Evolutionary conservation across 2,329 filamentous ascomycete genomes (phyloP).

Genomic region (Ophiocordyceps australis): DNA sequence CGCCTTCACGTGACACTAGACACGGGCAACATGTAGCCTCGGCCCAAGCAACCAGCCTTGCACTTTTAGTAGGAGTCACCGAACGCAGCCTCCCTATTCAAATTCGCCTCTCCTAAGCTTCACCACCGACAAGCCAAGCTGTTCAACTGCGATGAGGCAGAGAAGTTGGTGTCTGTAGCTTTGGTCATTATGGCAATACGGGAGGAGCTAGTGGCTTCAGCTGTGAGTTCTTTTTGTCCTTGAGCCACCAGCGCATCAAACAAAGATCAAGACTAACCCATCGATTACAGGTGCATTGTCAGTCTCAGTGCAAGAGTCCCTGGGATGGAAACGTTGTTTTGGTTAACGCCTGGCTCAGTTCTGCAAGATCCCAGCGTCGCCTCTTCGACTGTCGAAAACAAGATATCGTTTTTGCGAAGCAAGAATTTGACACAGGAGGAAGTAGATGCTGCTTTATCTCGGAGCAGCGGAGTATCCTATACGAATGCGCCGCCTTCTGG

Average conservation of each 20-base stretch:
- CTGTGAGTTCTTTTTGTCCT: conserved; percentile 26
- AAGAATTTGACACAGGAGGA: conserved; percentile 97
- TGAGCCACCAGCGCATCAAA: background rate
- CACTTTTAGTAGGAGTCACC: no score
- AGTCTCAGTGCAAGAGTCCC: conserved; percentile 8
- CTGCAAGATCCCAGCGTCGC: conserved; percentile 88
- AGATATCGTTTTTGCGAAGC: conserved; percentile 80
- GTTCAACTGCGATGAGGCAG: conserved; percentile 7
- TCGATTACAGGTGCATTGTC: conserved; percentile 24
- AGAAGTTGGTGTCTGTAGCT: no score
- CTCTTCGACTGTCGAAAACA: conserved; percentile 78
- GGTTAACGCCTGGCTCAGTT: conserved; percentile 33
- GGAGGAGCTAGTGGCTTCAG: conserved; percentile 80
- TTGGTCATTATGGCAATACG: conserved; percentile 66
- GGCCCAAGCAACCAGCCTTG: no score
- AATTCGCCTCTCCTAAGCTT: no score
- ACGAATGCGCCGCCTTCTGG: conserved; percentile 20
- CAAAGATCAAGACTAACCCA: background rate
- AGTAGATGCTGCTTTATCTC: conserved; percentile 66
- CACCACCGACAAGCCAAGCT: no score
- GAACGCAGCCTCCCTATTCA: no score
- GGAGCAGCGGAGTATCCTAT: conserved; percentile 37
- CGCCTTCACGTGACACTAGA: no score
- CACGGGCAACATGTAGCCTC: no score
- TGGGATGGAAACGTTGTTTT: conserved; percentile 2